phyloP scores from a whole-genome alignment of 345 rosid genomes.

The Gossypium bickii region DNA sequence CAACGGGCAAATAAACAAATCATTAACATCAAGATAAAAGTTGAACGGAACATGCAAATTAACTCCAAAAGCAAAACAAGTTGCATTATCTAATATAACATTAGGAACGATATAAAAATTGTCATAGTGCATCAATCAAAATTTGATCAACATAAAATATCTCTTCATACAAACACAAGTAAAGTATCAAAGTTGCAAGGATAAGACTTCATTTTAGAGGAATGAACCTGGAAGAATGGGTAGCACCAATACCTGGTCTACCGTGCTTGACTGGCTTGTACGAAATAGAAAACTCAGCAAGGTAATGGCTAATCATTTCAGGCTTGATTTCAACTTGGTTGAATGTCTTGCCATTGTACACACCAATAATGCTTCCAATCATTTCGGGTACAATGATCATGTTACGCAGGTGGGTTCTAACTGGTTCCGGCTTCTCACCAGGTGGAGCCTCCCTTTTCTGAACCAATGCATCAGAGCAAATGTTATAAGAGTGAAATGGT shows the following conservation, averaged over 20 bases:
- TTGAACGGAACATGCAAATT: neutral
- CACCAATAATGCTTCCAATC: slow-evolving; percentile 93
- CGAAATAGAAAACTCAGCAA: slow-evolving; percentile 77
- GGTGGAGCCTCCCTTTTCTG: slow-evolving; percentile 97
- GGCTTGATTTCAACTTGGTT: slow-evolving; percentile 97
- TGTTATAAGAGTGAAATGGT: neutral
- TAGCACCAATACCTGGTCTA: slow-evolving; percentile 95
- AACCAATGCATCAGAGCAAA: neutral
- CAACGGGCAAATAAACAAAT: neutral
- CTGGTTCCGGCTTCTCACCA: slow-evolving; percentile 96
- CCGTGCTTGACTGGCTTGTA: slow-evolving; percentile 98
- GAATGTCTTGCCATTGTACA: slow-evolving; percentile 92
- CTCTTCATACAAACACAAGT: neutral
- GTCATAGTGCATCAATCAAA: slow-evolving; percentile 6
- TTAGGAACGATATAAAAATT: neutral
- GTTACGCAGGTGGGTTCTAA: slow-evolving; percentile 80
- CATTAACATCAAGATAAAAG: no score
- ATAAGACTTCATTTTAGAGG: slow-evolving; percentile 65
- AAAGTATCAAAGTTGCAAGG: neutral
- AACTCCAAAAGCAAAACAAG: no score
- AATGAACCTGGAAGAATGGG: slow-evolving; percentile 96
- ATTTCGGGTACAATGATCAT: slow-evolving; percentile 97
- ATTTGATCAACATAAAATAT: slow-evolving; percentile 5
- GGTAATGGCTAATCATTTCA: slow-evolving; percentile 87
- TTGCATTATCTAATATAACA: slow-evolving; percentile 9